Conservation (phyloP, 306 rosid genomes). For the Sphenostylis stenocarpa region DNA sequence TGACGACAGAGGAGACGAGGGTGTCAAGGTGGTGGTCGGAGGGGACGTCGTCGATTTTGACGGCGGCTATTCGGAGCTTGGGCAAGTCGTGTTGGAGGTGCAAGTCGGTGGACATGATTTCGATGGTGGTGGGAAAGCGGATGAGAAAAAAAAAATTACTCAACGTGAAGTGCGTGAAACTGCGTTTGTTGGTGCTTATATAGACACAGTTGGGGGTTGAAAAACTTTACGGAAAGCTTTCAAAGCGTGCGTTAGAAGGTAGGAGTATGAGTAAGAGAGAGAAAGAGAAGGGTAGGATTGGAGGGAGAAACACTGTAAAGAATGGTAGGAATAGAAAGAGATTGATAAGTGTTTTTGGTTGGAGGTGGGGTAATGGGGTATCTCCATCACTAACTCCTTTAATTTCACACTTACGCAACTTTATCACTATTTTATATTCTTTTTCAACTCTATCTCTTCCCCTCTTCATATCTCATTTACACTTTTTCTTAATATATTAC, state of each 20-base stretch:
- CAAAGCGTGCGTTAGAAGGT: constrained; percentile 52
- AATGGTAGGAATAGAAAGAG: constrained; percentile 23
- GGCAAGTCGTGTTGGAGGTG: constrained; percentile 38
- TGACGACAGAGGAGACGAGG: not conserved
- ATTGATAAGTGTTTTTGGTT: constrained; percentile 27
- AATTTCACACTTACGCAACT: constrained; percentile 15
- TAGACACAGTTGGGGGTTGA: not conserved
- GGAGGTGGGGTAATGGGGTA: constrained; percentile 30
- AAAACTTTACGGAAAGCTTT: constrained; percentile 39
- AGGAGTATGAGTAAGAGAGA: not conserved
- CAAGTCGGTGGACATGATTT: constrained; percentile 42
- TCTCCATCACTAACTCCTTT: constrained; percentile 23
- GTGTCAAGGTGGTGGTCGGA: not conserved
- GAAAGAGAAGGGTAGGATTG: constrained; percentile 7
- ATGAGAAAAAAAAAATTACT: not conserved
- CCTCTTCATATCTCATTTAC: too few species aligned
- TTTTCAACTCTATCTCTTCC: not conserved
- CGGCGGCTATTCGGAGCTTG: constrained; percentile 23
- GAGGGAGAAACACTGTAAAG: not conserved
- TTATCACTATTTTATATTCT: not conserved
- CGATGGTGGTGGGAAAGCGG: constrained; percentile 6
- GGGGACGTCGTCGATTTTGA: not conserved
- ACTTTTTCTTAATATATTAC: too few species aligned
- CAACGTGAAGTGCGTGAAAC: constrained; percentile 34
- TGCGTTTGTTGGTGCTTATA: constrained; percentile 25